phyloP scores from a whole-genome alignment of 2,329 filamentous ascomycete genomes.

The Cytospora leucostoma region DNA sequence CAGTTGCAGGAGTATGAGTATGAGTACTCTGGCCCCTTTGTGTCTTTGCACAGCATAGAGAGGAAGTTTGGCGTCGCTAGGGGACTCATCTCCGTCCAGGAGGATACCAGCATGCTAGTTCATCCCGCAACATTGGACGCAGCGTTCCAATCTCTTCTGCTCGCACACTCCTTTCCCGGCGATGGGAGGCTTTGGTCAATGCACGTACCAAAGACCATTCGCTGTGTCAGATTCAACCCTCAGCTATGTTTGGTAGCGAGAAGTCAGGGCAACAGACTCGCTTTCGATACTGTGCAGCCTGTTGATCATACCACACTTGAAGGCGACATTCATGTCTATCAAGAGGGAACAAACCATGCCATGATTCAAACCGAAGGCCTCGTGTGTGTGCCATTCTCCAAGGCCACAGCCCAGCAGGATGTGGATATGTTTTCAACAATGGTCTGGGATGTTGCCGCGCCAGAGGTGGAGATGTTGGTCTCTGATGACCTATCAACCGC shows the following conservation, averaged over 20 bases:
- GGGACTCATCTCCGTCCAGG: slow-evolving; percentile 1
- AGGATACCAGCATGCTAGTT: slow-evolving; percentile 5
- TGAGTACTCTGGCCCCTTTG: no score
- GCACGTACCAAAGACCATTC: slow-evolving; percentile 16
- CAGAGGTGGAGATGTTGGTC: slow-evolving; percentile 3
- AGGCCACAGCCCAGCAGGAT: slow-evolving; percentile 22
- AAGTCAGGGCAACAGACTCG: no score
- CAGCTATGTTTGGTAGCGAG: no score
- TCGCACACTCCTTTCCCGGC: slow-evolving; percentile 11
- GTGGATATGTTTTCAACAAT: slow-evolving; percentile 22
- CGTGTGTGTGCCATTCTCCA: slow-evolving; percentile 13
- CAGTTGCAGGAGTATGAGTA: no score
- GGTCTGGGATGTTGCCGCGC: slow-evolving; percentile 14
- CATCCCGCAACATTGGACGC: slow-evolving; percentile 21
- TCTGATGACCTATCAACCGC: no score
- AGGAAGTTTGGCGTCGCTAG: no score
- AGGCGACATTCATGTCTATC: slow-evolving; percentile 18
- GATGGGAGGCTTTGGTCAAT: slow-evolving; percentile 14
- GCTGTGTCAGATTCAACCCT: slow-evolving; percentile 14
- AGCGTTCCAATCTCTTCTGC: slow-evolving; percentile 19
- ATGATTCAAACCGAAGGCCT: slow-evolving; percentile 28
- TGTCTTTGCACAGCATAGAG: no score
- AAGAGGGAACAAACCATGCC: slow-evolving; percentile 7
- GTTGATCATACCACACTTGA: slow-evolving; percentile 14
- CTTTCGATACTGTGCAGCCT: neutral